Conservation (phyloP, 1,284 basidiomycete species). For the Ganoderma lucidum region DNA sequence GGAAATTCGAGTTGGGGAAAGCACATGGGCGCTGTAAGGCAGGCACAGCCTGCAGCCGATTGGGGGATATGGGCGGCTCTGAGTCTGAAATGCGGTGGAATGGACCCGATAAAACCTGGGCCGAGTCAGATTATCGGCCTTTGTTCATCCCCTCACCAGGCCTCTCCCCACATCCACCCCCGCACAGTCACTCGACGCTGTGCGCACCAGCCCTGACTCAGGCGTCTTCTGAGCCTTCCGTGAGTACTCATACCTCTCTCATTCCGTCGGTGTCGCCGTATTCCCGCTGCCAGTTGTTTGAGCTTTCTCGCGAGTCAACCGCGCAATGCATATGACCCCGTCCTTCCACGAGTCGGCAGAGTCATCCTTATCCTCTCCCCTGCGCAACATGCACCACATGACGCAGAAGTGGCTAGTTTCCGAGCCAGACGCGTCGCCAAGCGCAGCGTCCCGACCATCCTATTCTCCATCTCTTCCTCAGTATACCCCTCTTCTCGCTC, state of each 20-base stretch:
- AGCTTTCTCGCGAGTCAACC: constrained; percentile 27
- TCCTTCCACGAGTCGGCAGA: constrained; percentile 32
- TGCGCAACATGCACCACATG: constrained; percentile 34
- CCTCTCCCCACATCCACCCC: constrained; percentile 38
- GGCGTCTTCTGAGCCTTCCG: constrained; percentile 30
- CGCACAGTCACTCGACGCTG: constrained; percentile 38
- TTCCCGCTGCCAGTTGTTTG: constrained; percentile 35
- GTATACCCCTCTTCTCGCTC: constrained; percentile 23
- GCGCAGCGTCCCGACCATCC: constrained; percentile 27
- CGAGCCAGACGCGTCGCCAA: constrained; percentile 32
- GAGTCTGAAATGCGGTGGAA: constrained; percentile 55
- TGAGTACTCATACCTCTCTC: constrained; percentile 41
- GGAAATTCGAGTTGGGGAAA: constrained; percentile 17
- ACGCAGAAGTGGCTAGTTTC: constrained; percentile 33
- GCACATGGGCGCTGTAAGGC: constrained; percentile 27
- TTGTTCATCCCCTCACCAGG: constrained; percentile 30
- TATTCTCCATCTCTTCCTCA: constrained; percentile 32
- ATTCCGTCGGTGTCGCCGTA: constrained; percentile 32
- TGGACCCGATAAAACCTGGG: constrained; percentile 42
- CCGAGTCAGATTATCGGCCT: constrained; percentile 46
- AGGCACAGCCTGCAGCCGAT: constrained; percentile 30
- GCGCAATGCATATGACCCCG: constrained; percentile 31
- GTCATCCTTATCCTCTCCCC: constrained; percentile 27
- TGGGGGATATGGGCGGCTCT: constrained; percentile 42
- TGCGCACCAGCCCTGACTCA: constrained; percentile 33